Evolutionary conservation across 1,284 basidiomycete genomes (phyloP), one percentile per base, ranked within the genome.

Genomic region (Austroboletus novae-zelandiae): DNA sequence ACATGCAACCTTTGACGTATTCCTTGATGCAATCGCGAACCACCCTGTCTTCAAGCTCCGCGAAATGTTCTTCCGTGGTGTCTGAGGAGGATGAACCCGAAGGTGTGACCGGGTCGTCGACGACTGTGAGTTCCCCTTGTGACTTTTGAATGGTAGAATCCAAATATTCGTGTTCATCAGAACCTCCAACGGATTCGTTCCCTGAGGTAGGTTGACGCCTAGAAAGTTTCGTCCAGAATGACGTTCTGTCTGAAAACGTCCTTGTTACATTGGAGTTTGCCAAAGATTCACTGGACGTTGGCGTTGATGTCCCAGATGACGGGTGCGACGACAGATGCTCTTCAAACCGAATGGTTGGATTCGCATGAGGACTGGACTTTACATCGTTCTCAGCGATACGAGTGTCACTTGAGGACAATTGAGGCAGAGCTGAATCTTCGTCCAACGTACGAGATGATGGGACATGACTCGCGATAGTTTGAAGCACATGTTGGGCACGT

Each of bases 1-100:
- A 91, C 86, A 93, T 91, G 40, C 82, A 84, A 9, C 87, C 88
- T 57, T 86, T 86, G 8, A 77, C 76, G 58, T 83, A 89, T 56
- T 89, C 82, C 51, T 77, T 75, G 31, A 90, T 73, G 43, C 78
- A 80, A 67, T 91, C 87, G 31, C 81, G 76, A n/a, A 91, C 69
- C 37, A 92, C 81, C 69, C 90, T 91, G 32, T 78, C 74, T 60
- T 92, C 90, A 9, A 94, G 68, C 60, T 89, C 85, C 4, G 75
- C 76, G 57, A 86, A 80, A 58, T 74, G 79, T 61, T 88, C 84
- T 66, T 87, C 86, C 2, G 69, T 55, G 2, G 82, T 79, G 3
- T 62, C 63, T 3, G 86, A 86, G 10, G 80, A 66, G 43, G 84
- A 81, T 2, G 84, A 80, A 5, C 79, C 78, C 1, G 78, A 71